These are phyloP conservation scores for Basipetospora chlamydospora DNA, from an alignment of 2,329 filamentous ascomycete species.

Conservation along the genomic window DNA sequence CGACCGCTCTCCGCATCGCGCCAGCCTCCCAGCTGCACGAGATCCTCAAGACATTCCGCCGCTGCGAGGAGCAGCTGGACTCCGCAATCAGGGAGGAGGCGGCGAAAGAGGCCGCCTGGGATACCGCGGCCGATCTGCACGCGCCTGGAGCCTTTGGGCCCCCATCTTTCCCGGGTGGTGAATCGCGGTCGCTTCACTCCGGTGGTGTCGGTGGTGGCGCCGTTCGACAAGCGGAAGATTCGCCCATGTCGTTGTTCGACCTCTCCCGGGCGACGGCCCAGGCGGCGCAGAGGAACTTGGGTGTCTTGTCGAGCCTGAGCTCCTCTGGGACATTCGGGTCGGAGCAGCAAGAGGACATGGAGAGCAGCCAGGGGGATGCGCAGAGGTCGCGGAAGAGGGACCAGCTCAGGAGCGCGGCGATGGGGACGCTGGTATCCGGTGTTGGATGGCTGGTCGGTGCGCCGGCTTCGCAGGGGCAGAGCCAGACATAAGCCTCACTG, in stretches of 20 bases:
- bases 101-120: slow-evolving; percentile 55
- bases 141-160: slow-evolving; percentile 40
- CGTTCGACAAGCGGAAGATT: slow-evolving; percentile 27
- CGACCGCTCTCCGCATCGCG: slow-evolving; percentile 59
- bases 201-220: no score
- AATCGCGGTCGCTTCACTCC: no score
- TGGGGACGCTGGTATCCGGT: slow-evolving; percentile 51
- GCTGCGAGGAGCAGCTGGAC: slow-evolving; percentile 66
- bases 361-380: slow-evolving; percentile 11
- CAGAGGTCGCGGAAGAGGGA: slow-evolving; percentile 48
- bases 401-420: slow-evolving; percentile 50
- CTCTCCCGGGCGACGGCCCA: slow-evolving; percentile 46
- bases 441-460: slow-evolving; percentile 47
- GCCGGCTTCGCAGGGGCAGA: slow-evolving; percentile 5
- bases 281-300: slow-evolving; percentile 42
- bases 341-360: slow-evolving; percentile 14
- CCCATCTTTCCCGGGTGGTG: no score
- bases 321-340: no score
- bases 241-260: slow-evolving; percentile 51
- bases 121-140: slow-evolving; percentile 46
- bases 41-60: slow-evolving; percentile 59
- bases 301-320: slow-evolving; percentile 34
- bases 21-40: slow-evolving; percentile 57
- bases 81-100: slow-evolving; percentile 51
- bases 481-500: neutral